Percentiles rank a stretch among this genome's conserved stretches.
Evolutionary conservation across 257 asterid genomes (phyloP).

Genomic region (Ilex asprella): DNA sequence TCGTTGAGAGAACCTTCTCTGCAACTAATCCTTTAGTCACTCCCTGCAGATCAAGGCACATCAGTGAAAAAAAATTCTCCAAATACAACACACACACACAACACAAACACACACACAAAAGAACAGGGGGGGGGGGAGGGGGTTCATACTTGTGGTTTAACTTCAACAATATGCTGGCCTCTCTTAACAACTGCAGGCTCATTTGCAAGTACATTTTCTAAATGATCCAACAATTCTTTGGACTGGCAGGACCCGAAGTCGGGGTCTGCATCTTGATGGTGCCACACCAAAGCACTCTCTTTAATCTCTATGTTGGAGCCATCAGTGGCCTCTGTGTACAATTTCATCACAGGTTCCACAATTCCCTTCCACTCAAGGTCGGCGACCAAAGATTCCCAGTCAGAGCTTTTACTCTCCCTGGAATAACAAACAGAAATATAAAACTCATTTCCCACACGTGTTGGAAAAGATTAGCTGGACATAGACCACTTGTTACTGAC

Average conservation of each 20-base stretch:
- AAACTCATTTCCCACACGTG: not conserved
- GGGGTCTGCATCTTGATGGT: conserved; percentile 71
- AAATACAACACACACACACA: not conserved
- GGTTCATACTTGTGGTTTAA: conserved; percentile 73
- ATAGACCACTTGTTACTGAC: not conserved
- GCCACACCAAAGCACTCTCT: conserved; percentile 96
- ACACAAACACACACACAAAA: no score
- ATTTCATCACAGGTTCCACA: conserved; percentile 79
- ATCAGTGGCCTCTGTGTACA: conserved; percentile 80
- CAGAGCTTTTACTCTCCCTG: conserved; percentile 52
- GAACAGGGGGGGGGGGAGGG: not conserved
- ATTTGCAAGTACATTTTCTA: conserved; percentile 78
- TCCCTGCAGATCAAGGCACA: conserved; percentile 45
- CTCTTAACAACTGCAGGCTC: conserved; percentile 90
- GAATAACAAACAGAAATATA: conserved; percentile 8
- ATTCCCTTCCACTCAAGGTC: conserved; percentile 85
- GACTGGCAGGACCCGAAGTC: conserved; percentile 93
- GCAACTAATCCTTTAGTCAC: conserved; percentile 84
- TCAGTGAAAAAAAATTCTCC: not conserved
- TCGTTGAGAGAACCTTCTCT: conserved; percentile 51
- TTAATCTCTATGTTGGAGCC: conserved; percentile 79
- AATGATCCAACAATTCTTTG: conserved; percentile 69
- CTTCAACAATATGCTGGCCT: conserved; percentile 92
- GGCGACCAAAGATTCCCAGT: conserved; percentile 63
- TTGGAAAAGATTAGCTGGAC: not conserved